phyloP scores from a whole-genome alignment of 805 yeast species.

The Suhomyces tanzawaensis region DNA sequence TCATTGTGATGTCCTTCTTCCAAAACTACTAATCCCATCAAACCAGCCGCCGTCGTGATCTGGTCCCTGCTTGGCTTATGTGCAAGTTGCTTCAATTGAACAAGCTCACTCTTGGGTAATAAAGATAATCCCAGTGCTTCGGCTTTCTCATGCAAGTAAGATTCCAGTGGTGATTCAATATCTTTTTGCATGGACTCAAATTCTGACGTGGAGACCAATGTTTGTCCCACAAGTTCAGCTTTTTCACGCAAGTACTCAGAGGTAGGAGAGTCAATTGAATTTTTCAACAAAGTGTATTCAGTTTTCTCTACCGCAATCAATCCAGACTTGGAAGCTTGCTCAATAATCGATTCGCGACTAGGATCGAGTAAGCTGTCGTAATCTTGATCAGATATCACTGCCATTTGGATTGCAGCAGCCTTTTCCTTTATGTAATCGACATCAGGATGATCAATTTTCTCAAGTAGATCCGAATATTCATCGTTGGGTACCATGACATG shows the following conservation, averaged over 20 bases:
- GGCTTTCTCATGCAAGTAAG: conserved; percentile 12
- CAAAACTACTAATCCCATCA: conserved; percentile 9
- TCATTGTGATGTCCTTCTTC: conserved; percentile 2
- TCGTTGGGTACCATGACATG: conserved; percentile 1
- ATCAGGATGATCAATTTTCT: conserved; percentile 12
- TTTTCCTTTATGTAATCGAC: conserved; percentile 15
- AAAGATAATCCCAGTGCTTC: conserved; percentile 6
- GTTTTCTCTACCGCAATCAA: conserved; percentile 12
- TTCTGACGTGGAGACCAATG: conserved; percentile 3
- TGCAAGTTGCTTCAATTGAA: conserved; percentile 8
- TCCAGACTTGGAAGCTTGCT: conserved; percentile 12
- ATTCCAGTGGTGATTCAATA: conserved; percentile 9
- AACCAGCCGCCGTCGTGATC: conserved; percentile 7
- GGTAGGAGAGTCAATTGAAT: conserved; percentile 8
- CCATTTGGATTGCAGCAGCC: conserved; percentile 11
- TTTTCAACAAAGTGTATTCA: conserved; percentile 10
- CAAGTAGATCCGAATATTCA: conserved; percentile 8
- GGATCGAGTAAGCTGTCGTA: conserved; percentile 12
- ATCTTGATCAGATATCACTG: conserved; percentile 11
- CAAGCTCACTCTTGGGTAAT: conserved; percentile 6
- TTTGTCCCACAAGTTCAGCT: conserved; percentile 5
- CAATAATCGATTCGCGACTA: conserved; percentile 5
- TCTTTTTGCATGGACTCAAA: conserved; percentile 4
- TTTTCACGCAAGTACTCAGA: conserved; percentile 9
- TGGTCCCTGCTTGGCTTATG: conserved; percentile 12